Base-by-base conservation (phyloP, 1,139 yeast genomes). In the Pichia sp. region DNA sequence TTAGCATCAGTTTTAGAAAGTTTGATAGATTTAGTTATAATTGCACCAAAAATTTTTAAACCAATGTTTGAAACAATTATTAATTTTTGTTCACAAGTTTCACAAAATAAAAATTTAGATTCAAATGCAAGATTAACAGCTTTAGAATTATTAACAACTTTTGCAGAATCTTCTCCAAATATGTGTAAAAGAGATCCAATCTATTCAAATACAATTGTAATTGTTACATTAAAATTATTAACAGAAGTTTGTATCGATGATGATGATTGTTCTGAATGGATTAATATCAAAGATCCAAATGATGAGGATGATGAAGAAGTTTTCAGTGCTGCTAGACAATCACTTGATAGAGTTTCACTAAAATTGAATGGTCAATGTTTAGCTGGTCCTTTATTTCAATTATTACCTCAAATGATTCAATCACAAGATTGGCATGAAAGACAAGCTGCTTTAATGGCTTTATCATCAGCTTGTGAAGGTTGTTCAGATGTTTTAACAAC, bases 391-490 rank as follows among this genome's bases (percentile, higher is more conserved):
- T 68, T 91, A 44, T 91, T 91, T 65, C 86, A 82, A 56, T 84
- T 78, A 62, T 69, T 91, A 48, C 96, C 96, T 12, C 76, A 75
- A 42, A 83, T 91, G 95, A 64, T 84, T 26, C 69, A 69, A 43
- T 81, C 95, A 2, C 57, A 66, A 31, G 74, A 77, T 48, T 91
- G 98, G 98, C 80, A 95, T 61, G 95, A 88, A 61, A 81, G 96
- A 48, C 96, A 88, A 61, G 98, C 96, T 14, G 95, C 97, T 2
- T 68, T 91, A 44, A 91, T 91, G 97, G 97, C 96, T 0, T 68
- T 91, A 35, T 86, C 96, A 1, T 82, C 95, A 9, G 96, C 95
- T 22, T 96, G 97, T 31, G 98, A 91, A 67, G 98, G 98, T 37
- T 91, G 97, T 64, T 75, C 88, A 41, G 96, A 88, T 52, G 89